Conservation (phyloP, 441 rosid genomes). For the Melianthus villosus region DNA sequence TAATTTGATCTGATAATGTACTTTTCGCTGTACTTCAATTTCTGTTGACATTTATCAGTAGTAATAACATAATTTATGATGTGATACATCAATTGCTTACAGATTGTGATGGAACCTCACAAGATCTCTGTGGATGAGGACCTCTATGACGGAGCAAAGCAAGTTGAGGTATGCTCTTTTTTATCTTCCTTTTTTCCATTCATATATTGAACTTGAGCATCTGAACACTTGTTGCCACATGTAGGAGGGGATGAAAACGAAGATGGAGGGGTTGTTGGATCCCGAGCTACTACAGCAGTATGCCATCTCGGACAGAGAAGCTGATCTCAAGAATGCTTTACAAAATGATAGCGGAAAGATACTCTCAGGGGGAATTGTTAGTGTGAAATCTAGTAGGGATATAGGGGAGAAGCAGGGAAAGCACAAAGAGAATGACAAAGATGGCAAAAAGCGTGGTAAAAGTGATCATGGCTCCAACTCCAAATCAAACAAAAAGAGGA, state of each 20-base stretch:
- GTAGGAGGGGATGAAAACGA: constrained; percentile 57
- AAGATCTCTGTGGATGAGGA: constrained; percentile 73
- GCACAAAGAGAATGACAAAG: constrained; percentile 23
- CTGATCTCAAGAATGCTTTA: constrained; percentile 53
- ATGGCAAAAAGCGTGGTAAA: constrained; percentile 45
- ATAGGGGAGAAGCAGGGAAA: constrained; percentile 28
- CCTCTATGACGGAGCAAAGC: constrained; percentile 68
- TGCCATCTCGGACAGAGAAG: constrained; percentile 47
- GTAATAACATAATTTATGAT: no score
- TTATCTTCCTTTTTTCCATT: background rate
- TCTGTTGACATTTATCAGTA: no score
- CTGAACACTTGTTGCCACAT: background rate
- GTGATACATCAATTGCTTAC: constrained; percentile 10
- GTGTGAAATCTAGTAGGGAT: constrained; percentile 46
- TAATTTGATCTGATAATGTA: no score
- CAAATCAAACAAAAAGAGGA: constrained; percentile 50
- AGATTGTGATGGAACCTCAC: constrained; percentile 60
- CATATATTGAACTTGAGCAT: no score
- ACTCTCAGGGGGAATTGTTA: constrained; percentile 36
- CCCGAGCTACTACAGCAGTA: constrained; percentile 52
- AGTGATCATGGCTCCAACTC: constrained; percentile 29
- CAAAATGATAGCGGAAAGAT: constrained; percentile 34
- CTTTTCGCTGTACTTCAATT: no score
- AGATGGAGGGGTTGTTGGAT: constrained; percentile 37
- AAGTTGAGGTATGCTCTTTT: constrained; percentile 49